phyloP scores from a whole-genome alignment of 2,329 filamentous ascomycete species.

The Aaosphaeria arxii region DNA sequence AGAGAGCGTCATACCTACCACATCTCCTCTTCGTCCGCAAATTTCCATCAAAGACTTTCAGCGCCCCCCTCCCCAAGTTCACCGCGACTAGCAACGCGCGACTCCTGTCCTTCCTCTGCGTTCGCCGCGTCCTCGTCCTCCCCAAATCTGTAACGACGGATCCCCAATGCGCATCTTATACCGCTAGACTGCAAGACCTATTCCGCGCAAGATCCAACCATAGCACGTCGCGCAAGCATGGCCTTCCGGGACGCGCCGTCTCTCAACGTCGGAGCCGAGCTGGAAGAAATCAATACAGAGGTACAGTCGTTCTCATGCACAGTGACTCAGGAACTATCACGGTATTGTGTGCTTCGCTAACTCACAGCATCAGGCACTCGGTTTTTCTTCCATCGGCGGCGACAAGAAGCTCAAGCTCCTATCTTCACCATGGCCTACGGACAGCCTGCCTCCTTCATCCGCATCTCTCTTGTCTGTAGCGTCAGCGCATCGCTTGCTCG shows the following conservation, averaged over 20 bases:
- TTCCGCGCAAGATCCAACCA: constrained; percentile 23
- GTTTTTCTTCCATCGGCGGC: constrained; percentile 69
- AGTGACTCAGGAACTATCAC: neutral
- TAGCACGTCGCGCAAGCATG: constrained; percentile 47
- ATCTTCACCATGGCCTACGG: constrained; percentile 70
- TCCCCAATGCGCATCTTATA: constrained; percentile 25
- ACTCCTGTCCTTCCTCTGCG: constrained; percentile 17
- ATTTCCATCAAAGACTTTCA: constrained; percentile 22
- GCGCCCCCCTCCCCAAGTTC: constrained; percentile 21
- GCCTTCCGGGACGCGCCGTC: constrained; percentile 54
- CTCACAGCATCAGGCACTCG: constrained; percentile 56
- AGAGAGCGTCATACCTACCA: too few species aligned
- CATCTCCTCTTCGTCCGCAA: neutral
- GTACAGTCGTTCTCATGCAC: constrained; percentile 41
- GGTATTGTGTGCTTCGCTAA: too few species aligned
- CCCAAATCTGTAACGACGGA: constrained; percentile 11
- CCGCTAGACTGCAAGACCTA: constrained; percentile 18
- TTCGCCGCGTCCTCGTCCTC: too few species aligned
- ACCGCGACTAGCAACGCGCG: constrained; percentile 13
- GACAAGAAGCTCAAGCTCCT: constrained; percentile 79
- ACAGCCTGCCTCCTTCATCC: constrained; percentile 68
- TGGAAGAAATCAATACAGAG: constrained; percentile 80
- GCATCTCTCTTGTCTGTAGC: constrained; percentile 84
- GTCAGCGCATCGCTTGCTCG: constrained; percentile 74
- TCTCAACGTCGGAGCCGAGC: constrained; percentile 59